These are phyloP conservation scores for Saksenaea vasiformis DNA, from an alignment of 371 early-diverging fungal species.

Conservation along the genomic window DNA sequence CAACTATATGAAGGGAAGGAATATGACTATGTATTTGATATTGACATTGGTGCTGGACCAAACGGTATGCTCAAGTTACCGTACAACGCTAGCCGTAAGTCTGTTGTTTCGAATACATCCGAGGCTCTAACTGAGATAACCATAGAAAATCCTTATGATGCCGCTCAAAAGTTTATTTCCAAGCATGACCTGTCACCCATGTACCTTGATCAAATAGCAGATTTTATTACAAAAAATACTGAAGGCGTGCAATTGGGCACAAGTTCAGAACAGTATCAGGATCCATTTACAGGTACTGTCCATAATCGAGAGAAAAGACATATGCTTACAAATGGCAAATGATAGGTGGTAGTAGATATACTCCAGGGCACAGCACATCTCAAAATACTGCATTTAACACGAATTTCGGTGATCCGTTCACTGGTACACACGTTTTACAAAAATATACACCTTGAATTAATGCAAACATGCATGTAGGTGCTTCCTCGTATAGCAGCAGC, in stretches of 20 bases:
- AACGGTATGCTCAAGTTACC: constrained; percentile 89
- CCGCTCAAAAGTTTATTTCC: constrained; percentile 90
- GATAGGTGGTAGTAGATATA: constrained; percentile 56
- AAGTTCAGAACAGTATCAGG: constrained; percentile 44
- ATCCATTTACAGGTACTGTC: constrained; percentile 68
- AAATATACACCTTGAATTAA: background rate
- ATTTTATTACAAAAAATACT: constrained; percentile 91
- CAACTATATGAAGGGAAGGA: constrained; percentile 84
- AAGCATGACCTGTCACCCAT: constrained; percentile 77
- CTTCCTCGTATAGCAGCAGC: constrained; percentile 5
- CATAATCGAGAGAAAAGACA: background rate
- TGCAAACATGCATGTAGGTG: constrained; percentile 1
- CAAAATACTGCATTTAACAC: constrained; percentile 5
- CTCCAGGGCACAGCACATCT: constrained; percentile 26
- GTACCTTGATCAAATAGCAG: constrained; percentile 90
- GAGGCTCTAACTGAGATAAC: background rate
- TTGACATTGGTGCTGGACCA: constrained; percentile 83
- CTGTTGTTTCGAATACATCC: background rate
- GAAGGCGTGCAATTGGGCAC: constrained; percentile 58
- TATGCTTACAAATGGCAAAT: background rate
- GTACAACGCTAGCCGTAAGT: constrained; percentile 78
- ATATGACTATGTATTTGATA: constrained; percentile 98
- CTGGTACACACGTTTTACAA: constrained; percentile 28
- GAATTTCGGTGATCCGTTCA: constrained; percentile 48
- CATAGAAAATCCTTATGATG: constrained; percentile 89